These are phyloP conservation scores for Colletotrichum sp. DNA, from an alignment of 2,329 filamentous ascomycete genomes.

Conservation along the genomic window DNA sequence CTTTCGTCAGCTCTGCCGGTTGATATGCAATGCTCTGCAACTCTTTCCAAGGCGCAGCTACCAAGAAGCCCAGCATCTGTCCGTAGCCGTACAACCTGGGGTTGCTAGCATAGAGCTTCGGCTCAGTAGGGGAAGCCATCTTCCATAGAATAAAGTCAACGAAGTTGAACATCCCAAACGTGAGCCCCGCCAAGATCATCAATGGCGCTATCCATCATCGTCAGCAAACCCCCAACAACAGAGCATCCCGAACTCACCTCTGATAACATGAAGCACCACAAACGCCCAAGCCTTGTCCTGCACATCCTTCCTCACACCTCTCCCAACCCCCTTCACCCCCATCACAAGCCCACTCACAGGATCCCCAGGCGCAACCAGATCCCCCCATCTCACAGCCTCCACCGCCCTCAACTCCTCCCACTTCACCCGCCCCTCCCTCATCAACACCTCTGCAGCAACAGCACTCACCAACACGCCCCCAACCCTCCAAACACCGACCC, in stretches of 20 bases:
- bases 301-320: background rate
- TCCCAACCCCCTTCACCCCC: background rate
- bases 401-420: background rate
- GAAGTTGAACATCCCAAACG: slow-evolving; percentile 16
- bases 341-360: slow-evolving; percentile 3
- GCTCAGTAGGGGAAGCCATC: slow-evolving; percentile 2
- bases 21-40: background rate
- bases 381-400: slow-evolving; percentile 14
- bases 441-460: slow-evolving; percentile 8
- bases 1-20: background rate
- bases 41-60: background rate
- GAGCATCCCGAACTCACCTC: background rate
- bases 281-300: background rate
- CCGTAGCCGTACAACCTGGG: slow-evolving; percentile 2
- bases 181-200: background rate
- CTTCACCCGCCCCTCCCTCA: background rate
- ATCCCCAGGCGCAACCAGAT: slow-evolving; percentile 13
- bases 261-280: background rate
- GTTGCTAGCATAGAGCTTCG: slow-evolving; percentile 15
- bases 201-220: background rate
- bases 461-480: background rate
- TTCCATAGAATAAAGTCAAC: slow-evolving; percentile 14
- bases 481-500: slow-evolving; percentile 8
- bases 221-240: background rate
- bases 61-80: slow-evolving; percentile 13